Percentiles rank a stretch among this genome's conserved stretches.
Evolutionary conservation across 1,139 yeast species (phyloP).

Genomic region (Magnusiomyces suaveolens): DNA sequence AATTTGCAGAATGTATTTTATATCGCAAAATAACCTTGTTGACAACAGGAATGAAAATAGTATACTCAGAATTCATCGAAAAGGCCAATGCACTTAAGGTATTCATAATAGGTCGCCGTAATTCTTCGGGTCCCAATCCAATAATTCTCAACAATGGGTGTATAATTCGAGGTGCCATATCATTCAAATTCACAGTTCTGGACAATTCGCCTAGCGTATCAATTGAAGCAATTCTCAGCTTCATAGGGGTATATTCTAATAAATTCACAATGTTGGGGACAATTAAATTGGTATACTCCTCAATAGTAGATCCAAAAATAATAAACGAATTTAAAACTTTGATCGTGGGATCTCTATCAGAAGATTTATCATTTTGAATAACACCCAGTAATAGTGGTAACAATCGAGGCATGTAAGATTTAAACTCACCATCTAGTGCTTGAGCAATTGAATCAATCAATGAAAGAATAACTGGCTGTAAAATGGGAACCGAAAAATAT

Average conservation of each 20-base stretch:
- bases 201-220: constrained; percentile 79
- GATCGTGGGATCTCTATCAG: constrained; percentile 51
- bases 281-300: constrained; percentile 77
- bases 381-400: constrained; percentile 68
- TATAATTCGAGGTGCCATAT: constrained; percentile 83
- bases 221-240: constrained; percentile 63
- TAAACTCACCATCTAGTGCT: constrained; percentile 88
- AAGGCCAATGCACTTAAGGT: constrained; percentile 69
- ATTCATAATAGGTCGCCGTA: constrained; percentile 58
- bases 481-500: constrained; percentile 54
- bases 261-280: constrained; percentile 75
- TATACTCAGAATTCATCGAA: constrained; percentile 76
- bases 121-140: constrained; percentile 45
- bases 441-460: constrained; percentile 76
- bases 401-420: constrained; percentile 67
- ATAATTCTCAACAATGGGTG: constrained; percentile 77
- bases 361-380: constrained; percentile 65
- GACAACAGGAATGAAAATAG: constrained; percentile 80
- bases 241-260: constrained; percentile 47
- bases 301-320: constrained; percentile 80
- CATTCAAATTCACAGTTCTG: constrained; percentile 61
- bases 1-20: constrained; percentile 60
- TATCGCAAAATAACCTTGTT: constrained; percentile 57
- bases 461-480: constrained; percentile 71
- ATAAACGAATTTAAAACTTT: constrained; percentile 79